These are phyloP conservation scores for Hyaloperonospora brassicae DNA, from an alignment of 352 stramenopile species.

Conservation along the genomic window DNA sequence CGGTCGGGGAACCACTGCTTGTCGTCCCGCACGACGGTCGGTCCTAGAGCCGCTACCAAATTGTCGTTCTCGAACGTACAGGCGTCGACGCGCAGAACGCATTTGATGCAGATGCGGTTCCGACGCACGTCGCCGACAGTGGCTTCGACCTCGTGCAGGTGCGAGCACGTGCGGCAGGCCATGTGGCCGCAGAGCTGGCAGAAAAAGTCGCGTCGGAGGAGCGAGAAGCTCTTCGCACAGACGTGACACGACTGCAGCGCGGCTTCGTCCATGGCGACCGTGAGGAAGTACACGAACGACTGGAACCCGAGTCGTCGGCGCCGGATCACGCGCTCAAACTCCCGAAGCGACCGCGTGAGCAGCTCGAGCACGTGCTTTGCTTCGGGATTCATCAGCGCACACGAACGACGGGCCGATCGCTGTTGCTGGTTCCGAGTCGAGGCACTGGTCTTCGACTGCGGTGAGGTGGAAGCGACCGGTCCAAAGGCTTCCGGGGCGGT, in stretches of 20 bases:
- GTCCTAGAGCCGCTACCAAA: conserved; percentile 32
- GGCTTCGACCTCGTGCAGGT: conserved; percentile 43
- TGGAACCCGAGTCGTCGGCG: conserved; percentile 62
- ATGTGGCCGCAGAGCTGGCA: conserved; percentile 52
- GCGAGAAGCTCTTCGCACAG: conserved; percentile 38
- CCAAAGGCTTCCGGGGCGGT: not conserved
- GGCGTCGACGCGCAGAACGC: conserved; percentile 41
- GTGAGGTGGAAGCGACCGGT: not conserved
- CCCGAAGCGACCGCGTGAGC: conserved; percentile 38
- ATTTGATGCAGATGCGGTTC: conserved; percentile 40
- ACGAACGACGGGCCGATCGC: too few species aligned
- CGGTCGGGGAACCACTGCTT: too few species aligned
- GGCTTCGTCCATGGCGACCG: conserved; percentile 19
- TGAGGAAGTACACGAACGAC: conserved; percentile 55
- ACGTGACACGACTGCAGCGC: conserved; percentile 33
- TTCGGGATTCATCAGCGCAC: conserved; percentile 36
- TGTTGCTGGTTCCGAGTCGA: not conserved
- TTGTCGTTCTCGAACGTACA: conserved; percentile 51
- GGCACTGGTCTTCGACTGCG: not conserved
- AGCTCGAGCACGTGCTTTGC: conserved; percentile 33
- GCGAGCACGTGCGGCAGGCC: conserved; percentile 40
- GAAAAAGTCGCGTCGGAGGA: conserved; percentile 42
- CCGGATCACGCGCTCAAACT: conserved; percentile 53
- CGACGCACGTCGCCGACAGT: conserved; percentile 35
- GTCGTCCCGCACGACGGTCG: conserved; percentile 22